phyloP scores from a whole-genome alignment of 1,139 yeast species.

The Neolecta irregularis region DNA sequence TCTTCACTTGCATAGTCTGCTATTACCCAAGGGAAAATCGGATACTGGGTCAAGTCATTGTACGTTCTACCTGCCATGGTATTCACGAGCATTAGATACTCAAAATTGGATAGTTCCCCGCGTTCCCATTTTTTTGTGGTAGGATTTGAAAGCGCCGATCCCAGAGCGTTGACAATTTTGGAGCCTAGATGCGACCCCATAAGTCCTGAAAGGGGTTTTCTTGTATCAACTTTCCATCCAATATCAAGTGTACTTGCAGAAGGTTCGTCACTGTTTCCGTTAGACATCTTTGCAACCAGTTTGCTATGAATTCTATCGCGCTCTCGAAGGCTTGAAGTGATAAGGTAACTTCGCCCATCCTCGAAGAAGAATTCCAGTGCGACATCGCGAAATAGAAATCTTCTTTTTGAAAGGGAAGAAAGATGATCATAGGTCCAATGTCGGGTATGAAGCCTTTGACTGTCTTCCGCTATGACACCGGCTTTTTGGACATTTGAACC shows the following conservation, averaged over 20 bases:
- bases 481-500: constrained; percentile 20
- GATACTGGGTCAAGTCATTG: constrained; percentile 76
- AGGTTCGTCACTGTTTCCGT: constrained; percentile 2
- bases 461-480: constrained; percentile 4
- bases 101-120: constrained; percentile 68
- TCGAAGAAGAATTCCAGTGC: constrained; percentile 63
- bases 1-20: constrained; percentile 58
- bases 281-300: constrained; percentile 19
- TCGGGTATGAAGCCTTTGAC: constrained; percentile 14
- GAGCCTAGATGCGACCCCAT: constrained; percentile 23
- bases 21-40: constrained; percentile 80
- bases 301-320: constrained; percentile 42
- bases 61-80: constrained; percentile 77
- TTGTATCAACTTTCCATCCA: constrained; percentile 2
- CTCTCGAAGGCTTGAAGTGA: constrained; percentile 39
- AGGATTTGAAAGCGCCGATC: constrained; percentile 23
- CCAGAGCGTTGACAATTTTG: constrained; percentile 30
- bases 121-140: constrained; percentile 57
- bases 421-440: constrained; percentile 42
- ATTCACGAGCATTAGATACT: constrained; percentile 60
- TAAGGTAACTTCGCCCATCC: constrained; percentile 51
- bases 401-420: constrained; percentile 52
- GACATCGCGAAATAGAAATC: constrained; percentile 58
- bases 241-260: neutral
- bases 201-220: no score